Percentiles rank a stretch among this genome's conserved stretches.
phyloP scores from a whole-genome alignment of 129 eudicot genomes.

The Artemisia tridentata region DNA sequence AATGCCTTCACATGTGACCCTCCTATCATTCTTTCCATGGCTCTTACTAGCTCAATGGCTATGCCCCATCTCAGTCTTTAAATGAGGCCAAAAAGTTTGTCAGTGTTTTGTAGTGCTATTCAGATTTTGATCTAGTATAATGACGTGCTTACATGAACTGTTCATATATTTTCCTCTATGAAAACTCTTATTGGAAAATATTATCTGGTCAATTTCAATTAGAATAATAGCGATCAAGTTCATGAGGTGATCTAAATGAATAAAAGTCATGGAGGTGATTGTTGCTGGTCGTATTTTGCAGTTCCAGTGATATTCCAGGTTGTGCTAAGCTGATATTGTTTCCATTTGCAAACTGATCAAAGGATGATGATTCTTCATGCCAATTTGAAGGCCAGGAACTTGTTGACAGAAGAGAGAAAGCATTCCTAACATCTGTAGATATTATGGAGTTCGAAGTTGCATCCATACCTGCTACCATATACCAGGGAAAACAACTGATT shows the following conservation, averaged over 20 bases:
- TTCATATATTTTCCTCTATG: conserved; percentile 6
- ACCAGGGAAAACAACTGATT: not conserved
- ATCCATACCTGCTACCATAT: conserved; percentile 25
- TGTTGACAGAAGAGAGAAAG: conserved; percentile 80
- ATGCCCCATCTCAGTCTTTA: not conserved
- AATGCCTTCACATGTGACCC: conserved; percentile 11
- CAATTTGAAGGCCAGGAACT: conserved; percentile 44
- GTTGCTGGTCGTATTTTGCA: conserved; percentile 30
- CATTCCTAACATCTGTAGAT: conserved; percentile 40
- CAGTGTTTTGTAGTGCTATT: conserved; percentile 12
- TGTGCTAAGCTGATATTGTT: conserved; percentile 36
- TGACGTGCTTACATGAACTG: conserved; percentile 16
- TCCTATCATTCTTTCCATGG: not conserved
- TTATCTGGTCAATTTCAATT: conserved; percentile 16
- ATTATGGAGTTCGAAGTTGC: conserved; percentile 26
- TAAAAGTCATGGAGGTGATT: conserved; percentile 40
- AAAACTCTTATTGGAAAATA: conserved; percentile 17
- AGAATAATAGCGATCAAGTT: conserved; percentile 36
- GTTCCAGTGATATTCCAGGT: conserved; percentile 34
- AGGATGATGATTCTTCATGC: conserved; percentile 34
- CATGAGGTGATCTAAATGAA: conserved; percentile 42
- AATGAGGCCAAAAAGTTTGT: conserved; percentile 11
- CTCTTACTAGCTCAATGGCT: not conserved
- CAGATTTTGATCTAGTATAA: not conserved
- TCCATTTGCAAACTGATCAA: conserved; percentile 35